These are phyloP conservation scores for Ophiocordyceps robertsii DNA, from an alignment of 2,329 filamentous ascomycete genomes.

Conservation along the genomic window DNA sequence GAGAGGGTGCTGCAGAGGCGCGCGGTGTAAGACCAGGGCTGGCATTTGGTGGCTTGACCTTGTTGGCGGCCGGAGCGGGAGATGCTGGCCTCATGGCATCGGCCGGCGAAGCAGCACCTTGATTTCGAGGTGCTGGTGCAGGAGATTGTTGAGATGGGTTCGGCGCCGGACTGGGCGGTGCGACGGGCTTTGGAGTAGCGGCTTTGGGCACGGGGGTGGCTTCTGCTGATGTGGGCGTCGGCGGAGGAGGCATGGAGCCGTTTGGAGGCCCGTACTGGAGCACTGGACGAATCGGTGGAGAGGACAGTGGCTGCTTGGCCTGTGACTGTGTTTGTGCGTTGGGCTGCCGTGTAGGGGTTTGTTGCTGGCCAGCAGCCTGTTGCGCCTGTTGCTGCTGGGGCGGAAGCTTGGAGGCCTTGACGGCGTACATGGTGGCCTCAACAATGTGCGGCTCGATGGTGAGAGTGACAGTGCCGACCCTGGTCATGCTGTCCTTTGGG, in stretches of 20 bases:
- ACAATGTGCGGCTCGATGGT: conserved; percentile 70
- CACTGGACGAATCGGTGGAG: conserved; percentile 32
- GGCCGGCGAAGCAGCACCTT: conserved; percentile 1
- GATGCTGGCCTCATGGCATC: background rate
- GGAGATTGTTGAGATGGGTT: conserved; percentile 4
- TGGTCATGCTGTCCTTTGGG: conserved; percentile 57
- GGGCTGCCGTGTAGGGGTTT: conserved; percentile 7
- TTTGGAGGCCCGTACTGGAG: conserved; percentile 54
- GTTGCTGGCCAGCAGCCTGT: conserved; percentile 2
- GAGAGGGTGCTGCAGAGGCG: conserved; percentile 2
- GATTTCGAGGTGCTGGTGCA: conserved; percentile 3
- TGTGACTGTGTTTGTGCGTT: conserved; percentile 7
- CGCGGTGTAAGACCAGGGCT: conserved; percentile 1
- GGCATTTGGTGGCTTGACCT: conserved; percentile 2
- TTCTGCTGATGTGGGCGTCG: conserved; percentile 16
- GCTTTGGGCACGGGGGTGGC: conserved; percentile 9
- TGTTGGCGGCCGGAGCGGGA: background rate
- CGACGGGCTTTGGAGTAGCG: conserved; percentile 6
- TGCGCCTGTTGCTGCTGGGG: conserved; percentile 13
- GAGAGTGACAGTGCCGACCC: conserved; percentile 59
- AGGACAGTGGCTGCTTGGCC: conserved; percentile 2
- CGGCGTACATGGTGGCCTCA: conserved; percentile 59
- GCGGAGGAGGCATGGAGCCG: conserved; percentile 43
- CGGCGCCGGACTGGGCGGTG: conserved; percentile 5
- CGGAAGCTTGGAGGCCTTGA: conserved; percentile 48